Evolutionary conservation across 163 green algal species (phyloP).

Genomic region (Chloromonas sp.): DNA sequence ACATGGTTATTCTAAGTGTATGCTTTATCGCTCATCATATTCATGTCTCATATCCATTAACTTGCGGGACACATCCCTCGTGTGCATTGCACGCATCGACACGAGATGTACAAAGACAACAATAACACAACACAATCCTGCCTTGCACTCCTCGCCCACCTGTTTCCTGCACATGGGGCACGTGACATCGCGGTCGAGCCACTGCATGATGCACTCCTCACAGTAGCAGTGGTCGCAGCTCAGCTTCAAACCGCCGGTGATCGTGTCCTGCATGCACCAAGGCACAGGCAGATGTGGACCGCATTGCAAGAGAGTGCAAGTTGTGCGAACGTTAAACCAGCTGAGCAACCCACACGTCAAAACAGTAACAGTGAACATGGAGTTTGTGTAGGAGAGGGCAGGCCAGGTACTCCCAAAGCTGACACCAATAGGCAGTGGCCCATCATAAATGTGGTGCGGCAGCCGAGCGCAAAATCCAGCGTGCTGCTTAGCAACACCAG

Average conservation of each 20-base stretch:
- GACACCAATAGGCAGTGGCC: neutral
- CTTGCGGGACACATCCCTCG: no score
- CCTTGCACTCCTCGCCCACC: neutral
- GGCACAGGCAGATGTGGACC: neutral
- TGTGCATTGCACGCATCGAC: no score
- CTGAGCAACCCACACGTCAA: neutral
- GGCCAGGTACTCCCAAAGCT: neutral
- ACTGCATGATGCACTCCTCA: neutral
- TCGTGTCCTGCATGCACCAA: neutral
- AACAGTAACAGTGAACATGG: no score
- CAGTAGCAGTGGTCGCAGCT: neutral
- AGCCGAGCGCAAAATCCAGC: neutral
- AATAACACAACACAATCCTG: no score
- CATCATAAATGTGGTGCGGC: neutral
- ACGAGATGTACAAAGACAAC: no score
- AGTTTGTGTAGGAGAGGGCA: neutral
- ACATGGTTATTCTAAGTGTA: no score
- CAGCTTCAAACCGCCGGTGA: neutral
- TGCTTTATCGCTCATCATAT: no score
- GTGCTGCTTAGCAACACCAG: no score
- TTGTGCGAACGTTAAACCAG: neutral
- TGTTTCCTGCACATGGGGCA: neutral
- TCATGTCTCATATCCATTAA: no score
- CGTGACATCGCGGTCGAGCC: neutral
- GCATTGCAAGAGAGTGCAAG: neutral